Percentiles rank a stretch among this genome's conserved stretches.
Conservation (phyloP, 78 protist genomes). For the Chrysochromulina tobinii region DNA sequence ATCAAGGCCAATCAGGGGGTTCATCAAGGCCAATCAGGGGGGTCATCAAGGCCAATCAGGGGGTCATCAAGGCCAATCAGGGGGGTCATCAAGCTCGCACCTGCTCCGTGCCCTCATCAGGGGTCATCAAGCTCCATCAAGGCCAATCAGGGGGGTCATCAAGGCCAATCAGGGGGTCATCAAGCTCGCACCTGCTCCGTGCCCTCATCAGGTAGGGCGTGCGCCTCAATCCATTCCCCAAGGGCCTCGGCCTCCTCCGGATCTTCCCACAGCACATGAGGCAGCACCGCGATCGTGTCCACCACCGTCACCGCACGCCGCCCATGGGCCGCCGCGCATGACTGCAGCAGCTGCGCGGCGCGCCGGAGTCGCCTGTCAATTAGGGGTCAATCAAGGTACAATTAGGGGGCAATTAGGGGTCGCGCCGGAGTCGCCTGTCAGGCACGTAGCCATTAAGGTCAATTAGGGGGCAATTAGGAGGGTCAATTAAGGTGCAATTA, state of each 20-base stretch:
- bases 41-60: too few species aligned
- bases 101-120: background rate
- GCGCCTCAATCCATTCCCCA: background rate
- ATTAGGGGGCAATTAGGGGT: too few species aligned
- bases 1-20: too few species aligned
- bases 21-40: too few species aligned
- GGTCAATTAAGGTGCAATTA: too few species aligned
- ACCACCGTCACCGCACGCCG: background rate
- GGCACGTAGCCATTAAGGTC: background rate
- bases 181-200: background rate
- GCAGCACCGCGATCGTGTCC: background rate
- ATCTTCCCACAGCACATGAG: background rate
- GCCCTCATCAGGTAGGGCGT: background rate
- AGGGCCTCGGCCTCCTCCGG: background rate
- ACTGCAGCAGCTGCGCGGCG: background rate
- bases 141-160: background rate
- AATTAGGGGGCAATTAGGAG: too few species aligned
- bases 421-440: background rate
- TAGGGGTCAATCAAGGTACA: background rate
- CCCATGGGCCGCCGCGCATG: slow-evolving; percentile 23
- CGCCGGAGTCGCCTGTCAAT: slow-evolving; percentile 13
- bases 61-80: too few species aligned
- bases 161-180: too few species aligned
- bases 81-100: background rate
- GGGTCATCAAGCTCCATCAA: background rate